Conservation (phyloP, 75 land plant species). For the Pinus tabuliformis region DNA sequence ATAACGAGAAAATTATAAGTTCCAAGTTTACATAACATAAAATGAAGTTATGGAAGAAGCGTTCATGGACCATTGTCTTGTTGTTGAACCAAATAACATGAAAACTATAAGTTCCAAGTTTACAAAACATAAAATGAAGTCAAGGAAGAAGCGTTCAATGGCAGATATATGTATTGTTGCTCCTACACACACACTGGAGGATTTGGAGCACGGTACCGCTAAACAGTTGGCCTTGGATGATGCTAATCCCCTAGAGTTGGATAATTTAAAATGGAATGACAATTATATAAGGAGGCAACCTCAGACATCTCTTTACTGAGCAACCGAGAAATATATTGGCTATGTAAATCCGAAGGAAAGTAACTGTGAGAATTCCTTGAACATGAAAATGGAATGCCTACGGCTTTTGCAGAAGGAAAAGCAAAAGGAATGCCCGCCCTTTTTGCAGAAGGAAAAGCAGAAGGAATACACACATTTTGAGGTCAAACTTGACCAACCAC, state of each 20-base stretch:
- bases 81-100: slow-evolving; percentile 29
- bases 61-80: slow-evolving; percentile 71
- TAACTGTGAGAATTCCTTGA: neutral
- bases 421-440: neutral
- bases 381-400: neutral
- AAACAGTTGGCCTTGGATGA: neutral
- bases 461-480: neutral
- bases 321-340: neutral
- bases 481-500: neutral
- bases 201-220: slow-evolving; percentile 6
- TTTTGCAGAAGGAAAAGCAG: neutral
- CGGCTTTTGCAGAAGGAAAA: neutral
- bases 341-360: neutral
- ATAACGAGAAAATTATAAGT: too few relatives aligned
- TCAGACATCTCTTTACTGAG: neutral
- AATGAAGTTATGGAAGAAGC: too few relatives aligned
- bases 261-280: neutral
- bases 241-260: neutral
- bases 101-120: slow-evolving; percentile 9
- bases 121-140: slow-evolving; percentile 47
- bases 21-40: too few relatives aligned
- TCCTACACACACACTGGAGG: slow-evolving; percentile 26
- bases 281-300: neutral
- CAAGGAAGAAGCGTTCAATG: slow-evolving; percentile 59
- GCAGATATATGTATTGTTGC: slow-evolving; percentile 31